Evolutionary conservation across 179 eudicot species (phyloP), one percentile per base, ranked within the genome.

Genomic region (Corrigiola litoralis): DNA sequence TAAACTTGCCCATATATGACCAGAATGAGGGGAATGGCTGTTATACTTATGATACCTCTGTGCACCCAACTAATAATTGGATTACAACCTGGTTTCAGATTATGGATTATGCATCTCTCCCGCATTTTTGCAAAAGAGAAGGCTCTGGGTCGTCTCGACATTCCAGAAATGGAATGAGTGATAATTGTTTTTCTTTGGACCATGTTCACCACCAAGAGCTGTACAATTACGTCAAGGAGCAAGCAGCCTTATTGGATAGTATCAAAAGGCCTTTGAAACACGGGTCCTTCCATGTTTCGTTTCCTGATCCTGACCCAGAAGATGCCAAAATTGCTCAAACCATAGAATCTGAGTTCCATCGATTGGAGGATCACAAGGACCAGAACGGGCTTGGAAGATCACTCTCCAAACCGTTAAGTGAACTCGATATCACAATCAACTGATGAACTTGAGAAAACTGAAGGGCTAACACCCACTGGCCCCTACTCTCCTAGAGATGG

Each of bases 91-190:
- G 54, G 47, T 56, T 59, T 42, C 94, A 95, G 99, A 80, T 91
- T 38, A 95, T 95, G 97, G 99, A 95, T 73, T 91, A 91, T 53
- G 85, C 80, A 23, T 83, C 92, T 33, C 95, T 95, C 45, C 97
- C 99, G 11, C 99, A 95, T 70, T 95, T 95, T 72, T 95, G 99
- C 81, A 83, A 81, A 82, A 85, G 76, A 79, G 95, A 86, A 81
- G 97, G 97, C 1, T 95, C 99, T 1, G 97, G 97, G 29, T 91
- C 99, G 45, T 87, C 96, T 37, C 71, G 85, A 49, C 74, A 84
- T 69, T 76, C 86, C 16, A 83, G 87, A 63, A 84, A 77, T 31
- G 95, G 88, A 49, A 70, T 64, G 23, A 65, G 54, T 1, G 83
- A 80, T 41, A 80, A 91, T 61, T 95, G 99, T 76, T 95, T 86